Evolutionary conservation across 2,329 filamentous ascomycete species (phyloP), one percentile per base, ranked within the genome.

Genomic region (Mollisia scopiformis): DNA sequence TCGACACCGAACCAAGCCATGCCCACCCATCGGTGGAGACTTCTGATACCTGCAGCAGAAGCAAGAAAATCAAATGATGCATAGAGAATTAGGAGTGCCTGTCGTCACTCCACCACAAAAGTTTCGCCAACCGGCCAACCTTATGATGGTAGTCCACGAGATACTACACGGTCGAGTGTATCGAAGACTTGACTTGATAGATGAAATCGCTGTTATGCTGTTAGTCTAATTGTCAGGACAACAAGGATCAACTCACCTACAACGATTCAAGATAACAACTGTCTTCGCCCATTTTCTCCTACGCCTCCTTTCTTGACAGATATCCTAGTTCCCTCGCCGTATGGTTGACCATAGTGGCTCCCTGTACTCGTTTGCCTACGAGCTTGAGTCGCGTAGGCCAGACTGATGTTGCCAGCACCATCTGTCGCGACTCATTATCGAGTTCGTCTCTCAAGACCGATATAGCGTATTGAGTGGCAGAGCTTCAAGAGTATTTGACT

Each of bases 401-500:
- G 43, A 47, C 28, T 2, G n/a, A n/a, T n/a, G n/a, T n/a, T n/a
- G n/a, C 46, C 8, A 6, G 30, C 23, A 35, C n/a, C 11, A 21
- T 49, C 41, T 33, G 28, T 50, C 23, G 55, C 55, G 21, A n/a
- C 55, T 37, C 55, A 19, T 59, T 41, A 19, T 30, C 49, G n/a
- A 13, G 23, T 16, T 21, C 30, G 49, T 16, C 19, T 51, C n/a
- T 33, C 30, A 30, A 33, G 49, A 46, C 41, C n/a, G 23, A 21
- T 10, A 23, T 3, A 6, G 8, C 23, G 16, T 13, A 25, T 43
- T 8, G 28, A 55, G 55, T 55, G 54, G 53, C 30, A 56, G 33
- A 37, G 59, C 61, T 21, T 65, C 35, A 14, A 41, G 35, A 37
- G 51, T 58, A 43, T 61, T 63, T 64, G 65, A 65, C 47, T 35